Base-by-base conservation (phyloP, 805 yeast species). In the Pichia cabralensis region DNA sequence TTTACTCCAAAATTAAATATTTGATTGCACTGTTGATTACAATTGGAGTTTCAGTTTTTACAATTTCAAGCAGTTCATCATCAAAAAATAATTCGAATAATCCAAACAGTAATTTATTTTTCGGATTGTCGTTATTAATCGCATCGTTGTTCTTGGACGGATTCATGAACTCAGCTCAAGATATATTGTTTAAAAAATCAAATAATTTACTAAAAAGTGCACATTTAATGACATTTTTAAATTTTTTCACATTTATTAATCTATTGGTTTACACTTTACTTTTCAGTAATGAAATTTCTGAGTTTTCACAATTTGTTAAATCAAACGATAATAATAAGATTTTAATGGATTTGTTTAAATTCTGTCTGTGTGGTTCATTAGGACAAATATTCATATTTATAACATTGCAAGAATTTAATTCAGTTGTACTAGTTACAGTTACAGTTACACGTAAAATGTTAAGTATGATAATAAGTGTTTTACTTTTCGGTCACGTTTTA, bases 371-470 rank as follows among this genome's bases (percentile, higher is more conserved):
- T 52, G 98, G 97, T 3, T 78, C 96, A 0, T 49, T 85, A 19
- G 99, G 99, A 12, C 97, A 92, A 57, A 72, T 88, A n/a, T 92
- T 94, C 59, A 84, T 92, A 28, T 92, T 88, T 52, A 58, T 76
- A 34, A 85, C 95, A 2, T 61, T 92, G 30, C 92, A 84, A 46
- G 68, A 73, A 38, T 92, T 83, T 52, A 95, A 89, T 31, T 84
- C 96, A 2, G 62, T 92, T 40, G 71, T 82, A 0, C 64, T 92
- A 35, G 86, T 89, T 20, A 89, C 95, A 26, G 89, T 94, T 13
- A 92, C 97, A 0, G 96, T 92, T 8, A 89, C 98, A 1, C 70
- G 99, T 47, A 92, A 92, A 52, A 89, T 92, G 96, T 64, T 86
- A 31, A 85, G 96, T 26, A 89, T 92, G 97, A 67, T 86, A 22